Conservation (phyloP, 805 yeast species). For the Hanseniaspora vineae region DNA sequence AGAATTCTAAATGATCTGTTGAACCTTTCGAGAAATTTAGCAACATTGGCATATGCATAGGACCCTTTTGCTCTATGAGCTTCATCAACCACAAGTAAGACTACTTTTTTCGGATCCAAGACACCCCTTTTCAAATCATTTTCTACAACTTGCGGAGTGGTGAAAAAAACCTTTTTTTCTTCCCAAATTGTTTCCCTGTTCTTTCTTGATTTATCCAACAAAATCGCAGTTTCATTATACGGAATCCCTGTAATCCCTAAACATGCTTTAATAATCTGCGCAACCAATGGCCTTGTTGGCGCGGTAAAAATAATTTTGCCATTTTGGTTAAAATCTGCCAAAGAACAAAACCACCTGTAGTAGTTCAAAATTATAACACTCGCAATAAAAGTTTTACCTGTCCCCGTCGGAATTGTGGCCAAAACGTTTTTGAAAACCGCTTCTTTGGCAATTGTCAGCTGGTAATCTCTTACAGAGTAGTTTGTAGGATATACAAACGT, state of each 20-base stretch:
- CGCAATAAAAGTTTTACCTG: conserved; percentile 95
- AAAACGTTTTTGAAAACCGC: conserved; percentile 63
- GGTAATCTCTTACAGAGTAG: conserved; percentile 76
- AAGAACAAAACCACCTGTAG: conserved; percentile 52
- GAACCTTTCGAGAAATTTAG: conserved; percentile 46
- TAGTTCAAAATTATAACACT: conserved; percentile 86
- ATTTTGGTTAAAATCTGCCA: conserved; percentile 1
- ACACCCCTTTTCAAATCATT: conserved; percentile 71
- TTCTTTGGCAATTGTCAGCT: conserved; percentile 60
- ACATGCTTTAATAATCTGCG: conserved; percentile 93
- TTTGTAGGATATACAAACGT: conserved; percentile 77
- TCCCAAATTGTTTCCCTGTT: conserved; percentile 73
- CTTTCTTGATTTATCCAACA: conserved; percentile 43
- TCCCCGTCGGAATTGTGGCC: conserved; percentile 93
- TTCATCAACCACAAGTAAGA: conserved; percentile 79
- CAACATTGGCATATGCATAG: conserved; percentile 81
- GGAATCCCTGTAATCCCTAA: conserved; percentile 78
- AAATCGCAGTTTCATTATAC: conserved; percentile 60
- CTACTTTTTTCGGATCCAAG: conserved; percentile 62
- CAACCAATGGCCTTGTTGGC: conserved; percentile 91
- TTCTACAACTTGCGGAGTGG: conserved; percentile 94
- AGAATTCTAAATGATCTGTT: conserved; percentile 54
- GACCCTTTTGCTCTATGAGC: conserved; percentile 91
- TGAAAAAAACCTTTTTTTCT: conserved; percentile 65
- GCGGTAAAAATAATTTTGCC: conserved; percentile 83